Evolutionary conservation across 2,329 filamentous ascomycete species (phyloP), one percentile per base, ranked within the genome.

Genomic region (Salinomyces thailandicus): DNA sequence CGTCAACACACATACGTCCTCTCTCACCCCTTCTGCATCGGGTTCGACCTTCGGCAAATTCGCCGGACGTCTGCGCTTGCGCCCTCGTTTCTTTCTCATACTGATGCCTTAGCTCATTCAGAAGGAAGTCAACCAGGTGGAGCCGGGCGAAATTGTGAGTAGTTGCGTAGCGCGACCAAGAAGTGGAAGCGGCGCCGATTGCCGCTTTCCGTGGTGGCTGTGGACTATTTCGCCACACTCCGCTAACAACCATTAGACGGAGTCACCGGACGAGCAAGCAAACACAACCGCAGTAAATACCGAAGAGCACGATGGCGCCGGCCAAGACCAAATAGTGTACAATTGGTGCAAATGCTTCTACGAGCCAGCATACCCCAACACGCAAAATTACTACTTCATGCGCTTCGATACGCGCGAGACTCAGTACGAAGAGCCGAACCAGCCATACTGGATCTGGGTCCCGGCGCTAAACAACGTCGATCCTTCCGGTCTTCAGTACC

Each of bases 401-500:
- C 52, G 54, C 32, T 41, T 45, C 19, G 46, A 48, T 29, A 53
- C 48, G 11, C 41, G 43, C 14, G 49, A 50, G 31, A 47, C 45
- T 5, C 32, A 31, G 27, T 53, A 48, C 47, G 42, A 49, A 6
- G 53, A 55, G 39, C 54, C 54, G 4, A 35, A 33, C 16, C 50
- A 54, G 41, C 49, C 48, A 5, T 58, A 55, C 44, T 57, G 51
- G 52, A 32, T 57, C 22, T 56, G 48, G 45, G 45, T 55, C 33
- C 33, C 44, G 13, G 34, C 34, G 13, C 41, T 36, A 4, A 41
- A 44, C 26, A 41, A 42, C 4, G 40, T 49, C 30, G 49, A 56
- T 29, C 29, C 30, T 3, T 37, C 40, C 8, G 52, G 52, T 13
- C 41, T 55, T 20, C 51, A 55, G 33, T 24, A 48, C 5, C 49